These are phyloP conservation scores for Eimeria falciformis DNA, from an alignment of 169 alveolate genomes.

Conservation along the genomic window DNA sequence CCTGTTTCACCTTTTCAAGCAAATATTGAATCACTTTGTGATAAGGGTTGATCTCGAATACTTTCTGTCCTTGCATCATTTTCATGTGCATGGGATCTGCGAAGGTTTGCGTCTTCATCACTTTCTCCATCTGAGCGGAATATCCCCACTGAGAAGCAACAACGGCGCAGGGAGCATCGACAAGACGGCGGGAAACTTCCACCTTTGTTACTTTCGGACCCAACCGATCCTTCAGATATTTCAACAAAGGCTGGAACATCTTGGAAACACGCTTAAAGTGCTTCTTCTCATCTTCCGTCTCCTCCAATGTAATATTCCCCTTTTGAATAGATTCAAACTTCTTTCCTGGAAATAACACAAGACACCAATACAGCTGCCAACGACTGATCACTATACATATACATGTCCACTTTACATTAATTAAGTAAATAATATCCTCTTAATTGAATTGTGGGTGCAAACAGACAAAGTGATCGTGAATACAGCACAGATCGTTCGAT, in stretches of 20 bases:
- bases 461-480: too few relatives aligned
- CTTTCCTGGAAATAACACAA: constrained; percentile 63
- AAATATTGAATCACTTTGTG: constrained; percentile 78
- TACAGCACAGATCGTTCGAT: too few relatives aligned
- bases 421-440: too few relatives aligned
- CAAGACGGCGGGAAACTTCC: constrained; percentile 79
- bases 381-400: too few relatives aligned
- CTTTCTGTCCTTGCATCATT: constrained; percentile 81
- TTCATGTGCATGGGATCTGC: constrained; percentile 78
- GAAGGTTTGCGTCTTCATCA: constrained; percentile 83
- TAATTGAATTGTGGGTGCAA: too few relatives aligned
- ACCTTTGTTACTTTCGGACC: constrained; percentile 72
- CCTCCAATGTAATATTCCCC: constrained; percentile 81
- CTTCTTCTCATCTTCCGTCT: constrained; percentile 82
- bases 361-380: neutral
- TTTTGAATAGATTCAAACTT: constrained; percentile 84
- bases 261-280: constrained; percentile 69
- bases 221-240: constrained; percentile 76
- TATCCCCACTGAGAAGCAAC: constrained; percentile 83
- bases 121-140: constrained; percentile 83
- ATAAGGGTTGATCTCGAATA: constrained; percentile 80
- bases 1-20: neutral
- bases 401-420: too few relatives aligned
- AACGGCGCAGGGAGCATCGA: constrained; percentile 82
- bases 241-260: constrained; percentile 79